Conservation (phyloP, 1,139 yeast genomes). For the Pneumocystis oryctolagi region DNA sequence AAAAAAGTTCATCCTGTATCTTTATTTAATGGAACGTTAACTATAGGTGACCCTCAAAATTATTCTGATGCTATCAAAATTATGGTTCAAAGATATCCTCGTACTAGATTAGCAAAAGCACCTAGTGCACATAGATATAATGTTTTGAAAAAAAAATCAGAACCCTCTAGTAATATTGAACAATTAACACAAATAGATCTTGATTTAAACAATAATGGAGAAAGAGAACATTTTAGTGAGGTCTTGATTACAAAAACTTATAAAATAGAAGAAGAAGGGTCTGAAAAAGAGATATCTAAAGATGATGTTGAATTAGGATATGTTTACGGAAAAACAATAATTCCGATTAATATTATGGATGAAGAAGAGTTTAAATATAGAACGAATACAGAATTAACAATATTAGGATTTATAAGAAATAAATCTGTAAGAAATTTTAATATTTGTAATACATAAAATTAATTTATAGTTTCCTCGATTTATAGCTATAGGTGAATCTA, state of each 20-base stretch:
- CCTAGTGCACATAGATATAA: constrained; percentile 17
- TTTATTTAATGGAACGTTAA: constrained; percentile 16
- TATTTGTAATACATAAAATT: neutral
- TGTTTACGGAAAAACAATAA: constrained; percentile 51
- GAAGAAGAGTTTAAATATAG: constrained; percentile 32
- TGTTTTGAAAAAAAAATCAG: constrained; percentile 17
- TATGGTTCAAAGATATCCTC: constrained; percentile 20
- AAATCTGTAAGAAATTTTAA: constrained; percentile 14
- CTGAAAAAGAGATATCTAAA: constrained; percentile 24
- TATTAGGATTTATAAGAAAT: constrained; percentile 44
- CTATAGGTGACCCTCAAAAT: constrained; percentile 17
- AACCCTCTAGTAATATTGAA: neutral
- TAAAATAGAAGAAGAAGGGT: constrained; percentile 26
- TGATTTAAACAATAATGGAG: constrained; percentile 19
- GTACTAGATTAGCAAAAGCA: constrained; percentile 11
- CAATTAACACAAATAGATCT: constrained; percentile 5
- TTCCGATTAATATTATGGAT: constrained; percentile 35
- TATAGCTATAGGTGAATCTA: constrained; percentile 44
- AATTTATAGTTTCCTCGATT: constrained; percentile 37
- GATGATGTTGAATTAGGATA: constrained; percentile 37
- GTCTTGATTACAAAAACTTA: constrained; percentile 21
- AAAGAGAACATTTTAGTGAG: neutral
- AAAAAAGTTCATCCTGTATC: constrained; percentile 17
- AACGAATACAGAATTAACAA: constrained; percentile 40
- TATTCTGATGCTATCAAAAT: constrained; percentile 17